Evolutionary conservation across 192 early-diverging fungal genomes (phyloP).

Genomic region (Podila horticola): DNA sequence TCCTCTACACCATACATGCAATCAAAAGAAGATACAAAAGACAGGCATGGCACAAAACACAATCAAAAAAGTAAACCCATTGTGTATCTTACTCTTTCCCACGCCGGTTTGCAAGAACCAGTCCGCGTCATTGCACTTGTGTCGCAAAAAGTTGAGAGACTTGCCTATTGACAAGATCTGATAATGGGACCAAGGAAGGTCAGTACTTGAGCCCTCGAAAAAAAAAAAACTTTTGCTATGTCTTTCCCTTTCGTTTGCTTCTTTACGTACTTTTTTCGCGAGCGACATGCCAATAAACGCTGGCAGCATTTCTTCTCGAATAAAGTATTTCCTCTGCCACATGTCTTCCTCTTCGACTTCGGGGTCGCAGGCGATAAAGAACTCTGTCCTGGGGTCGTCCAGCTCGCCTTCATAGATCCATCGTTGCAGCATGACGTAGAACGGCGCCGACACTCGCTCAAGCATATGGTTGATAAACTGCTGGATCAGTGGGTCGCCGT

Average conservation of each 20-base stretch:
- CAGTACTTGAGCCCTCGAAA: background rate
- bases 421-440: slow-evolving; percentile 86
- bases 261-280: slow-evolving; percentile 76
- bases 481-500: slow-evolving; percentile 93
- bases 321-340: slow-evolving; percentile 85
- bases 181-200: background rate
- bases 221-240: background rate
- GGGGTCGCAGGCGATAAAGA: slow-evolving; percentile 79
- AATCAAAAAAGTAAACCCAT: background rate
- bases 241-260: background rate
- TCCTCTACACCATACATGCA: too few relatives aligned
- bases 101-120: slow-evolving; percentile 56
- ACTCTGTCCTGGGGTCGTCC: slow-evolving; percentile 92
- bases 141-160: slow-evolving; percentile 59
- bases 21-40: background rate
- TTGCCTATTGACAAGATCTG: slow-evolving; percentile 49
- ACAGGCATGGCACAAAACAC: slow-evolving; percentile 1
- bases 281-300: slow-evolving; percentile 77
- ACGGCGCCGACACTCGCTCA: slow-evolving; percentile 83
- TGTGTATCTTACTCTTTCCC: slow-evolving; percentile 40
- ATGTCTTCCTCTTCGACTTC: slow-evolving; percentile 72
- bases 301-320: slow-evolving; percentile 87
- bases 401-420: slow-evolving; percentile 98
- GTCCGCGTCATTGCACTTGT: slow-evolving; percentile 63
- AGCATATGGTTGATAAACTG: slow-evolving; percentile 80